Percentiles rank a stretch among this genome's conserved stretches.
Evolutionary conservation across 139 green algal species (phyloP).

Genomic region (Gonium pectorale): DNA sequence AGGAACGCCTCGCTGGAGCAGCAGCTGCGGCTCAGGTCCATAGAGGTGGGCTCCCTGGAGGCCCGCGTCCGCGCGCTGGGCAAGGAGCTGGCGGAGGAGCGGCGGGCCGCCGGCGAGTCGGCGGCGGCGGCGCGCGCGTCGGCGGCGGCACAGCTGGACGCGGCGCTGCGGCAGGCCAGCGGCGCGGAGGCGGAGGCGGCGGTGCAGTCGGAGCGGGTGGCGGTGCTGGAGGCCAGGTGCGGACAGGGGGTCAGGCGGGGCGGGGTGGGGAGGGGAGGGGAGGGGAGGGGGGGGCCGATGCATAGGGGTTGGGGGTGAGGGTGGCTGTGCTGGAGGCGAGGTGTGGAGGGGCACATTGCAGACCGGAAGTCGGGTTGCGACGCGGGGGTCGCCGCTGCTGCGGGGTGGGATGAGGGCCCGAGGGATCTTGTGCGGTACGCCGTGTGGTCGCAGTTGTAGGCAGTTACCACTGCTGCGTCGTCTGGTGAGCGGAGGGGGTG

Average conservation of each 20-base stretch:
- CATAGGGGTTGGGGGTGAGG: no score
- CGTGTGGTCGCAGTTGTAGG: no score
- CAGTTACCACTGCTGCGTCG: no score
- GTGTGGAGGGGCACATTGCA: no score
- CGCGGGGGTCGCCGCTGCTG: no score
- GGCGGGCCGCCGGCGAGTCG: neutral
- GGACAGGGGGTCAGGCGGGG: neutral
- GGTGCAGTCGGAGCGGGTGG: neutral
- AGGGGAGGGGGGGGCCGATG: no score
- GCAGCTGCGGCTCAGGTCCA: conserved; percentile 32
- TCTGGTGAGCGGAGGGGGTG: no score
- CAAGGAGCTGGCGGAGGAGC: conserved; percentile 33
- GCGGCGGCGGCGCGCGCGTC: conserved; percentile 9
- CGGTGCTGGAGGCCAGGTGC: conserved; percentile 17
- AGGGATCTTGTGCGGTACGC: no score
- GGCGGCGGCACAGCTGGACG: conserved; percentile 15
- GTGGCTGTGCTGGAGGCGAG: no score
- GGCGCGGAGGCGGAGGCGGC: conserved; percentile 9
- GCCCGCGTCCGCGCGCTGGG: conserved; percentile 8
- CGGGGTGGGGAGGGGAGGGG: neutral
- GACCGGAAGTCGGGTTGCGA: no score
- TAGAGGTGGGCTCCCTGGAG: conserved; percentile 12
- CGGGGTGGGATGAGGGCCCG: no score
- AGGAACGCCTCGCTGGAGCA: conserved; percentile 35
- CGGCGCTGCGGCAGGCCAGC: conserved; percentile 6